Evolutionary conservation across 768 basidiomycete genomes (phyloP), one percentile per base, ranked within the genome.

Genomic region (Panus rudis): DNA sequence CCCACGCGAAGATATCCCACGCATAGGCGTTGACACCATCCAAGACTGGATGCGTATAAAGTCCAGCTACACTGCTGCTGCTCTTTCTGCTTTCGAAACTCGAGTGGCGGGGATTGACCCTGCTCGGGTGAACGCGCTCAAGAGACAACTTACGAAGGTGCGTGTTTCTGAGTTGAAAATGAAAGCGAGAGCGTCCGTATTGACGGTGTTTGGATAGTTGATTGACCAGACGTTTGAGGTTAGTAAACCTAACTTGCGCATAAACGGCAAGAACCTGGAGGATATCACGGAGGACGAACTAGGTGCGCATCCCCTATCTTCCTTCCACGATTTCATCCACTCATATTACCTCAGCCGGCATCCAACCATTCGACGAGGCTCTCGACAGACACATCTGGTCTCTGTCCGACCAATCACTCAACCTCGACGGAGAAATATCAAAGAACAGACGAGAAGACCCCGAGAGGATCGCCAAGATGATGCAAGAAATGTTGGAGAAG

Each of bases 371-470:
- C 59, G 89, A 94, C 54, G 90, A 94, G 61, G 79, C 77, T 2
- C 74, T 94, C 24, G 91, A 93, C 58, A 67, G 86, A 39, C 76
- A 76, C 34, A 83, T 92, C 34, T 90, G 84, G 83, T 81, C 83
- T 1, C 61, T 92, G 16, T 79, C 84, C 31, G 77, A 83, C 50
- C 84, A 84, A 38, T 69, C 81, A 23, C 63, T 90, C 40, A 73
- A 81, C 50, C 88, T 79, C 79, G 80, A 90, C 55, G 78, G 76
- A 48, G 73, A 81, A 43, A 72, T 87, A 28, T 81, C 83, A 19
- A 73, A 75, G 38, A 76, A 75, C 45, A 73, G 90, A 35, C 78
- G 84, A 37, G 75, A 67, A 7, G 64, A 70, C 31, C 91, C 90
- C 0, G 55, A 51, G 16, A 71, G 79, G 44, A 68, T 84, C 14